Percentiles rank a stretch among this genome's conserved stretches.
Conservation (phyloP, 2,329 filamentous ascomycete genomes). For the Trichoderma sp. region DNA sequence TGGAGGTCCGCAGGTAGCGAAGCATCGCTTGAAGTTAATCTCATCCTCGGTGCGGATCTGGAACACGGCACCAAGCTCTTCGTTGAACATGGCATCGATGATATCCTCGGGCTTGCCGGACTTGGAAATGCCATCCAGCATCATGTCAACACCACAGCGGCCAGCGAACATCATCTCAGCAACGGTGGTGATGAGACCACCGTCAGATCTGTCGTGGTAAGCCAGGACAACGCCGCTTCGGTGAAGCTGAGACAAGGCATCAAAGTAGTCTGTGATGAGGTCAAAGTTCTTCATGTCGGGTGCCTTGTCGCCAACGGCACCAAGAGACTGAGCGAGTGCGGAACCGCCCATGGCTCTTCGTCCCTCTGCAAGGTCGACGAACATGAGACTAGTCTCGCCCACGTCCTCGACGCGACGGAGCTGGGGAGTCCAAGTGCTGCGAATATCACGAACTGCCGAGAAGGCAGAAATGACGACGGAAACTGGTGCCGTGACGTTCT, state of each 20-base stretch:
- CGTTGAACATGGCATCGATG: slow-evolving; percentile 84
- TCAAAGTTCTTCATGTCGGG: slow-evolving; percentile 84
- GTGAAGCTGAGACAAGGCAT: slow-evolving; percentile 70
- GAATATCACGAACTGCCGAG: slow-evolving; percentile 75
- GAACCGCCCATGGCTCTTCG: slow-evolving; percentile 85
- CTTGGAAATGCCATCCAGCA: slow-evolving; percentile 70
- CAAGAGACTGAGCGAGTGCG: slow-evolving; percentile 84
- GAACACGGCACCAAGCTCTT: slow-evolving; percentile 94
- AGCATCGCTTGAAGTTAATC: slow-evolving; percentile 81
- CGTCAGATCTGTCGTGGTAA: slow-evolving; percentile 93
- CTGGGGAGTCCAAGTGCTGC: slow-evolving; percentile 91
- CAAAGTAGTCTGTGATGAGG: slow-evolving; percentile 84
- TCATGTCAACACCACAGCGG: slow-evolving; percentile 80
- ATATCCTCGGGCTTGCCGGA: slow-evolving; percentile 62
- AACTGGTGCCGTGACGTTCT: slow-evolving; percentile 88
- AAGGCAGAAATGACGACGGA: slow-evolving; percentile 92
- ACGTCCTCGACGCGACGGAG: slow-evolving; percentile 80
- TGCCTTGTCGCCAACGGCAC: slow-evolving; percentile 77
- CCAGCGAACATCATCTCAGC: slow-evolving; percentile 99
- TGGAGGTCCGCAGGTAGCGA: slow-evolving; percentile 85
- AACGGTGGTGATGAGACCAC: slow-evolving; percentile 84
- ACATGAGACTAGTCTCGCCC: slow-evolving; percentile 83
- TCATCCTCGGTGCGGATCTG: slow-evolving; percentile 85
- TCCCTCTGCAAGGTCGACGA: slow-evolving; percentile 83
- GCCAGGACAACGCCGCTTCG: slow-evolving; percentile 69